Base-by-base conservation (phyloP, 257 asterid genomes). In the Lycium barbarum region DNA sequence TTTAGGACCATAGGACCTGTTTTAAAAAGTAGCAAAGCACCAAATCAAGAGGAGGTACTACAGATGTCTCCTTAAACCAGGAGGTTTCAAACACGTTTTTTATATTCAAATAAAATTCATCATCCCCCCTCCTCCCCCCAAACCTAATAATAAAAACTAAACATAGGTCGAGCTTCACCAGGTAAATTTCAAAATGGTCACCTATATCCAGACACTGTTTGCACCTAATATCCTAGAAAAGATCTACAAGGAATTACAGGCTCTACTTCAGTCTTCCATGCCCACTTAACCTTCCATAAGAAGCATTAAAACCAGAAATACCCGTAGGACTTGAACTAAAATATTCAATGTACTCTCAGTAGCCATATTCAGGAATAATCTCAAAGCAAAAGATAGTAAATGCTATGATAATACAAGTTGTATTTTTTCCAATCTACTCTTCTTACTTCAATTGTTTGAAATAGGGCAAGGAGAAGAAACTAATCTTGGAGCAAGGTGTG, bases 301-400 rank as follows among this genome's bases (percentile, higher is more conserved):
- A 45, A 45, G 26, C 11, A 3, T 73, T 12, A 73, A 73, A 73
- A 73, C 59, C 10, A 72, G 38, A 49, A 49, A 72, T 72, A 45
- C 45, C 58, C 59, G 20, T 20, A 45, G 0, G 40, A 47, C 40
- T 73, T n/a, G 54, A 73, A 73, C 80, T n/a, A 10, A 43, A 45
- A 73, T 43, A 49, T 11, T 74, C 43, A 20, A 22, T 20, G 18
- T 73, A n/a, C 40, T 47, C 43, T 20, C 43, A 49, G 13, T 20
- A 49, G 81, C 61, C 81, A 49, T 74, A 10, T 73, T 22, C 40
- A 73, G 59, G 58, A 73, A 73, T 10, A 73, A 20, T 73, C 38
- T 45, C 80, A 45, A 45, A 2, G 40, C 59, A 73, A 45, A 73
- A n/a, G 59, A 47, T 13, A 20, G 59, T 20, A 20, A 22, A 47